These are phyloP conservation scores for Pseudonitzschia delicatissima DNA, from an alignment of 108 stramenopile species.

Conservation along the genomic window DNA sequence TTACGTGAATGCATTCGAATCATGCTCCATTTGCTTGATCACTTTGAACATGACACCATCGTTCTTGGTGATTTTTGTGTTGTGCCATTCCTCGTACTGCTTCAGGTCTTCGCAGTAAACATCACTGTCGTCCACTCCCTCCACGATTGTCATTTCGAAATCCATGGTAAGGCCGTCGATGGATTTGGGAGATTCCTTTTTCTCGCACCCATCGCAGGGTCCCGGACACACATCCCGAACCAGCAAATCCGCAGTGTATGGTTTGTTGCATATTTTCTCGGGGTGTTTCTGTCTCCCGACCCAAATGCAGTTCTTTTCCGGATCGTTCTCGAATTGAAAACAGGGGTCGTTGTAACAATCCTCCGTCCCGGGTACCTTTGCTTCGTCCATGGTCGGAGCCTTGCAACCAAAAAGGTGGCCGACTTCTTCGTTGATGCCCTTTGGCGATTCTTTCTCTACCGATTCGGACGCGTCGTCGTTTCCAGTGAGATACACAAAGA, in stretches of 20 bases:
- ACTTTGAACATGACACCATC: conserved; percentile 50
- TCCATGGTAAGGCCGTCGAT: neutral
- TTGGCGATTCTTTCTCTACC: no score
- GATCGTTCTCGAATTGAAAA: neutral
- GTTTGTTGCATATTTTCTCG: neutral
- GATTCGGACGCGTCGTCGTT: no score
- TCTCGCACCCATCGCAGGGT: neutral
- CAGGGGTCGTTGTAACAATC: neutral
- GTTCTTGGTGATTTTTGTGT: conserved; percentile 21
- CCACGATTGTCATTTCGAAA: neutral
- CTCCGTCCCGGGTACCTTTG: neutral
- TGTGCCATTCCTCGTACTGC: conserved; percentile 17
- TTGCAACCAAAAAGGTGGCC: no score
- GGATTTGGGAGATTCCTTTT: neutral
- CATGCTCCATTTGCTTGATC: conserved; percentile 61
- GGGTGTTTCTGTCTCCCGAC: neutral
- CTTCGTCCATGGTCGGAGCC: no score
- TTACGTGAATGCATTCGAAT: conserved; percentile 60
- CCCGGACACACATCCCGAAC: neutral
- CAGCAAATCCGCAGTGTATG: neutral
- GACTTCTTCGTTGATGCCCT: no score
- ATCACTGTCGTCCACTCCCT: conserved; percentile 10
- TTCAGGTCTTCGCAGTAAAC: conserved; percentile 14
- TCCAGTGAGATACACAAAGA: no score
- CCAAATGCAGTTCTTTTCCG: conserved; percentile 4